Base-by-base conservation (phyloP, 352 stramenopile genomes). In the Globisporangium abappressorium region DNA sequence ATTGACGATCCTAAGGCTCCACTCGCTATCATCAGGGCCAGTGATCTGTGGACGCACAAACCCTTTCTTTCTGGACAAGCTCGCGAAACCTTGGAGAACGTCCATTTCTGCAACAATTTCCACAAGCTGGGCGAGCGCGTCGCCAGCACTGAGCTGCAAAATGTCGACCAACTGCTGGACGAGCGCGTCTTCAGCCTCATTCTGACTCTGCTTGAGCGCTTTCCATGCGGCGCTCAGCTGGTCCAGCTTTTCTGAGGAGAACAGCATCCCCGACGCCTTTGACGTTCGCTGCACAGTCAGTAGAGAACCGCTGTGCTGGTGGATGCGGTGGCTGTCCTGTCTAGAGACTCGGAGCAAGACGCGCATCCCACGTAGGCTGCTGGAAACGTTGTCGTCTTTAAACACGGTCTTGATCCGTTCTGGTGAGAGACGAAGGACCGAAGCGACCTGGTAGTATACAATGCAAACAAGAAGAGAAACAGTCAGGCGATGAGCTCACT, bases 311-410 rank as follows among this genome's bases (percentile, higher is more conserved):
- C 26, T 75, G 49, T 64, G 72, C 34, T 76, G 69, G 30, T 85
- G 76, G 15, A 87, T 57, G 6, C 81, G 75, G 30, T 87, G 81
- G 1, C 62, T 70, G 24, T 89, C 77, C 69, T 79, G 71, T 18
- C 75, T 69, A 14, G 77, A 81, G 12, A 84, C 75, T 2, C 80
- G 74, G 5, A 89, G 68, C 36, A 85, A 64, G 0, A 89, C 66
- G 3, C 61, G 73, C 64, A 75, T 60, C 4, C 38, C 59, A 7
- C 56, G 46, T 6, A 79, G 57, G 34, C 36, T 68, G 2, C 36
- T 64, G 3, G 49, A 49, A 2, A 75, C 65, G 3, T 70, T 66
- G 18, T 80, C 72, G 4, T 85, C 75, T 11, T 76, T 71, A 47
- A 75, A 87, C 2, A 87, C 30, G 1, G 75, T 62, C 53, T 80